Evolutionary conservation across 2,329 filamentous ascomycete species (phyloP), one percentile per base, ranked within the genome.

Genomic region (Pseudogymnoascus sp.): DNA sequence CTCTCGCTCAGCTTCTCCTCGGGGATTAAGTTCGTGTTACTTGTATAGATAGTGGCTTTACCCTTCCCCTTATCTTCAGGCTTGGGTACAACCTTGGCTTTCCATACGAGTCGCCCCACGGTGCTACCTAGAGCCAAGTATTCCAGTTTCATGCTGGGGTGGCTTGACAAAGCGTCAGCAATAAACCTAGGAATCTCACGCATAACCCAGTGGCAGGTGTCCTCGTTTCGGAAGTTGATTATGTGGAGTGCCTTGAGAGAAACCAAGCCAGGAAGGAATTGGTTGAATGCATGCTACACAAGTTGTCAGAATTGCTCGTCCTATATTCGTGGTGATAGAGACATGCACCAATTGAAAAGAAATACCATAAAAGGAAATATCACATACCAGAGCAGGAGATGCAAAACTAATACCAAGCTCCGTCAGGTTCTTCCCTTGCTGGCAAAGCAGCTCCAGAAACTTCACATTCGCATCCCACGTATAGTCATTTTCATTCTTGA

Each of bases 391-490:
- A 83, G 79, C 61, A 33, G 50, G 50, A 33, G 50, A 56, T 56
- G 80, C 80, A 76, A 86, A 81, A 67, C 77, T 81, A 38, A 80
- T 75, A 19, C 81, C 82, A 61, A 87, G 71, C 72, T 87, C 85
- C 67, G 82, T 76, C 5, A 87, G 75, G 13, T 73, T 68, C 53
- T 71, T 75, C 1, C 81, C 84, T 24, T 75, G 76, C 4, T 72
- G 76, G 68, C 82, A 84, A 4, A 86, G 76, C n/a, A 85, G 72
- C 62, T 79, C 73, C 63, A 82, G 78, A 0, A 81, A 79, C 70
- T 81, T 83, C 50, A 80, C 76, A 63, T 86, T 79, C 4, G 80
- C 67, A 69, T 86, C 84, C 86, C 86, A 89, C 5, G 75, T 73
- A 6, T 74, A 70, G 50, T 79, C 77, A 19, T 74, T 70, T 60